Conservation (phyloP, 441 rosid species). For the Capsella rubella region DNA sequence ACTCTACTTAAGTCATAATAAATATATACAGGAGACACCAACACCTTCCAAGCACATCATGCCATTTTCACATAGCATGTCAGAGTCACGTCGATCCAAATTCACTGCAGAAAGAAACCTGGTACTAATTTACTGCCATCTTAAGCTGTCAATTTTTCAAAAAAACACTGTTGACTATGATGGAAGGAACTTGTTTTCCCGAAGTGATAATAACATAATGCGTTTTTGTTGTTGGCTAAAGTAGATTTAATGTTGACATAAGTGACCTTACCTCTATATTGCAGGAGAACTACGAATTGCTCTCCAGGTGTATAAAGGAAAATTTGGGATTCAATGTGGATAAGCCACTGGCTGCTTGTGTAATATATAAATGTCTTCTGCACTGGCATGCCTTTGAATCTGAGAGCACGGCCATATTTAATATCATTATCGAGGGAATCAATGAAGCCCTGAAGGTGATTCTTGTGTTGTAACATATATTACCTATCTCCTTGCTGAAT, state of each 20-base stretch:
- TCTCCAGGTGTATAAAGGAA: conserved; percentile 89
- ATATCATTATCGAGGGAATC: conserved; percentile 86
- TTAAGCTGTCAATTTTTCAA: conserved; percentile 30
- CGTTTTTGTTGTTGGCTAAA: conserved; percentile 29
- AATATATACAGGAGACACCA: conserved; percentile 78
- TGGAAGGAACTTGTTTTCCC: conserved; percentile 1
- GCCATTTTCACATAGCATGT: conserved; percentile 76
- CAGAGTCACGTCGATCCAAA: conserved; percentile 84
- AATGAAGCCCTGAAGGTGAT: conserved; percentile 83
- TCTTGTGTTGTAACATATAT: conserved; percentile 39
- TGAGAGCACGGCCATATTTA: conserved; percentile 91
- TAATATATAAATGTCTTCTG: conserved; percentile 88
- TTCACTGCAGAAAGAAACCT: conserved; percentile 84
- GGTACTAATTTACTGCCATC: conserved; percentile 53
- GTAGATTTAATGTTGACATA: conserved; percentile 25
- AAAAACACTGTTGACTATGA: background rate
- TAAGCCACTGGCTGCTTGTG: conserved; percentile 93
- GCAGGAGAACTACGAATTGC: conserved; percentile 92
- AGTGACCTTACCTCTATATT: conserved; percentile 29
- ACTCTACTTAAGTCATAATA: conserved; percentile 9
- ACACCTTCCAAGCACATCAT: conserved; percentile 83
- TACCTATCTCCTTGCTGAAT: conserved; percentile 19
- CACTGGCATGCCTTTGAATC: conserved; percentile 98
- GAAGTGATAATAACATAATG: conserved; percentile 16
- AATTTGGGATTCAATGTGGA: conserved; percentile 79